phyloP scores from a whole-genome alignment of 23 red algal species.

The Gracilaria gracilis region DNA sequence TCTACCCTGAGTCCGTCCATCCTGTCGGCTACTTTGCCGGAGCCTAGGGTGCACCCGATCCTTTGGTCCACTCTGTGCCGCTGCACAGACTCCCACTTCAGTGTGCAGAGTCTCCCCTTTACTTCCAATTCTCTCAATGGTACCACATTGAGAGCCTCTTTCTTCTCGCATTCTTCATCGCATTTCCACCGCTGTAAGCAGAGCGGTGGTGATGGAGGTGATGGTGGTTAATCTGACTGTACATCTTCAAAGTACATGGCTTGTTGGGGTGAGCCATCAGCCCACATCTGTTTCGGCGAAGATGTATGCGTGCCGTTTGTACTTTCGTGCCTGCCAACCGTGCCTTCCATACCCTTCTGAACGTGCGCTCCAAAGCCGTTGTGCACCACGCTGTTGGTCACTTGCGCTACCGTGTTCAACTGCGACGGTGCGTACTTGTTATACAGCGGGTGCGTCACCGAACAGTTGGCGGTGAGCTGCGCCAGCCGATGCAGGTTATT shows the following conservation, averaged over 20 bases:
- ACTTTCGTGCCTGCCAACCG: neutral
- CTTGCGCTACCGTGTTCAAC: neutral
- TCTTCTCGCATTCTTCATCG: neutral
- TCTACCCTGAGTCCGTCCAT: neutral
- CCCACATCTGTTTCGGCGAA: conserved; percentile 21
- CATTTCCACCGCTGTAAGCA: neutral
- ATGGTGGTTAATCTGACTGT: conserved; percentile 48
- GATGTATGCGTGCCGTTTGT: neutral
- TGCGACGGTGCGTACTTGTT: neutral
- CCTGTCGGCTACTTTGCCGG: neutral
- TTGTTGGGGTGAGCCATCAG: conserved; percentile 54
- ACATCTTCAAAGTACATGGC: conserved; percentile 33
- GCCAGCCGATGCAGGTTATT: neutral
- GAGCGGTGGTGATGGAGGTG: conserved; percentile 20
- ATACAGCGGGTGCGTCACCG: neutral
- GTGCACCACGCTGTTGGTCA: conserved; percentile 16
- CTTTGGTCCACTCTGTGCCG: neutral
- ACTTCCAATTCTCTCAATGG: conserved; percentile 1
- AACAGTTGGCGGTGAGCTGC: neutral
- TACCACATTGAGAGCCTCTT: conserved; percentile 15
- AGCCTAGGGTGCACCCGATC: neutral
- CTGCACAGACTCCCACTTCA: neutral
- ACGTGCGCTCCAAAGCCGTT: conserved; percentile 31
- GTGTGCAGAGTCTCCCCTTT: neutral
- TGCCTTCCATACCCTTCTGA: neutral